Evolutionary conservation across 352 stramenopile species (phyloP), one percentile per base, ranked within the genome.

Genomic region (Phytophthora pini): DNA sequence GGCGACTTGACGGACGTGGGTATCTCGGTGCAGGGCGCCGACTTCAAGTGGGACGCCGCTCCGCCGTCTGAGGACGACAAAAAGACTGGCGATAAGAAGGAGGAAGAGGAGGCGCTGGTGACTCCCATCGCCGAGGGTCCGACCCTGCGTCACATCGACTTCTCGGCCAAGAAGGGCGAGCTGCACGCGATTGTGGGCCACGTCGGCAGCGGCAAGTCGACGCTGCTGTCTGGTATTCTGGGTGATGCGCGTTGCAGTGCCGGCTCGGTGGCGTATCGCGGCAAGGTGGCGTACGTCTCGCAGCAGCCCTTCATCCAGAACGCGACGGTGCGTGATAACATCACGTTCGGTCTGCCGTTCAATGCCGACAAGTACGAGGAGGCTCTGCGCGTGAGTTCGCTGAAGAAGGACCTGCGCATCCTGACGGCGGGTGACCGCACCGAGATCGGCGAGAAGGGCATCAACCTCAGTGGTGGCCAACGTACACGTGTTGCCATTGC

Each of bases 261-360:
- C 5, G 77, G 81, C 3, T 57, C 71, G 13, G 77, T 92, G 9
- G 58, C 70, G 2, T 70, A 98, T 9, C 80, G 88, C n/a, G 97
- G 97, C 12, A 87, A 74, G 2, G 77, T 99, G 7, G 94, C 92
- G 1, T 99, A 98, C 59, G 90, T 97, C 46, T 75, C 91, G 15
- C 96, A 99, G 76, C 94, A 90, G 26, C 82, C 97, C 11, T 99
- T 98, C 64, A 98, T 99, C 49, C 87, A 98, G 61, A 99, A 99
- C 74, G 92, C 88, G 31, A 98, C 86, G 1, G 68, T 99, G 13
- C 83, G 88, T 7, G 90, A 98, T 40, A 99, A 99, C 74, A 98
- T 99, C 59, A 84, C 97, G 32, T 99, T 99, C 75, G 84, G 94
- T 0, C 56, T 87, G 13, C 74, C 76, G 4, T 96, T 82, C 34